Base-by-base conservation (phyloP, 495 filamentous ascomycete genomes). In the Penicillium malachiteum region DNA sequence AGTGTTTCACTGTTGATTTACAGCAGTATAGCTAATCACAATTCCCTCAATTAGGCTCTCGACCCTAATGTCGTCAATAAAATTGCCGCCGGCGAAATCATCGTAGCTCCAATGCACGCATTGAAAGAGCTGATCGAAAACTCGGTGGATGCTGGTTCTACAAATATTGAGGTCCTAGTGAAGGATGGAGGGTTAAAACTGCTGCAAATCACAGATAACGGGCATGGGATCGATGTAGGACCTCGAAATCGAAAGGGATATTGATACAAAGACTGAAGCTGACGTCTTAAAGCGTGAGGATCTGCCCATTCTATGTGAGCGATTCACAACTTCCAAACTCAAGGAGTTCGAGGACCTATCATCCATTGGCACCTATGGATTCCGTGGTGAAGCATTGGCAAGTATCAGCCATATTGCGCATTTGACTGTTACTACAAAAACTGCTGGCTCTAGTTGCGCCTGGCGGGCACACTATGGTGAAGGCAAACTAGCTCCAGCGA, bases 331-430 rank as follows among this genome's bases (percentile, higher is more conserved):
- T 0, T 97, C 93, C 26, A 99, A 97, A 63, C 72, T 99, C 32
- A 92, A 96, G 62, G 86, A 85, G 34, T 97, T 99, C 60, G 95
- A 99, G 67, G 95, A 99, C 68, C 79, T 99, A 51, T 84, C 84
- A 12, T 89, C 84, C 16, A 97, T 99, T 58, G 86, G 86, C 30
- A 97, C 95, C 12, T 99, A 99, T 68, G 95, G 95, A 30, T 99
- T 99, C 67, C 88, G 95, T 31, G 95, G 95, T 45, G 95, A 99
- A 73, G 95, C 95, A 10, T 73, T 99, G 60, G 95, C 95, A 10
- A 97, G 93, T 78, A 99, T 99, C 69, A 97, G 94, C 65, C 94
- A 98, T 72, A 97, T 97, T 58, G 92, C 95, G 46, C 95, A 97
- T 75, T 80, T 99, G 31, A 91, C 87, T 2, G 89, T 99, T 31